Conservation (phyloP, 768 basidiomycete species). For the Tricholoma bakamatsutake region DNA sequence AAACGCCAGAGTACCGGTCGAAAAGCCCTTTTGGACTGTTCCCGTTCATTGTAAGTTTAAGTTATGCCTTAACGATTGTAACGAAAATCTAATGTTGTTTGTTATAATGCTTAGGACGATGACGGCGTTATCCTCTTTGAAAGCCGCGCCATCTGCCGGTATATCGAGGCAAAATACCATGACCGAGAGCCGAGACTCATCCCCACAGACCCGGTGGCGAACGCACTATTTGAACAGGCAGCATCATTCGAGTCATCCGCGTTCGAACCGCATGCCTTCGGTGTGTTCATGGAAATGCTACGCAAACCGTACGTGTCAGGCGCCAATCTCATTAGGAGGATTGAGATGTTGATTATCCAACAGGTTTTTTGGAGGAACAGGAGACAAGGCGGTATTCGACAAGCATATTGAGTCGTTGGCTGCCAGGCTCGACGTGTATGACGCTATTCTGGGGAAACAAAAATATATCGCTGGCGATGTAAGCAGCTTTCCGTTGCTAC, state of each 20-base stretch:
- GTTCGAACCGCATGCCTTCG: background rate
- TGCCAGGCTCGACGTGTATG: constrained; percentile 46
- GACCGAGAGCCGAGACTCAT: background rate
- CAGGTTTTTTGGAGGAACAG: background rate
- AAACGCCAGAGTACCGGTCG: too few species aligned
- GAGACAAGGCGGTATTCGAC: background rate
- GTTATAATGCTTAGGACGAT: constrained; percentile 30
- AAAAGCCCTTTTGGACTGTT: background rate
- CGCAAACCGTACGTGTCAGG: background rate
- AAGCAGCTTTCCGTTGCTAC: constrained; percentile 5
- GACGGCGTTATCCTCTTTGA: constrained; percentile 59
- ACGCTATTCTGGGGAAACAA: constrained; percentile 48
- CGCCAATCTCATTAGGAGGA: background rate
- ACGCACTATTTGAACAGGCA: background rate
- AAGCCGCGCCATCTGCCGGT: constrained; percentile 55
- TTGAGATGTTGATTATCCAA: too few species aligned
- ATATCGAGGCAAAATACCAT: constrained; percentile 46
- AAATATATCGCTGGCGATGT: constrained; percentile 50
- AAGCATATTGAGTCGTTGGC: constrained; percentile 24
- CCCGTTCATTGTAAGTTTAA: background rate
- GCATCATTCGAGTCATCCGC: background rate
- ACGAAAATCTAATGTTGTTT: background rate
- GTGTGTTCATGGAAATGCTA: background rate
- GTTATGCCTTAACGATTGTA: background rate
- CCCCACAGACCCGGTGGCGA: background rate